phyloP scores from a whole-genome alignment of 192 early-diverging fungal species.

The Coemansia sp. region DNA sequence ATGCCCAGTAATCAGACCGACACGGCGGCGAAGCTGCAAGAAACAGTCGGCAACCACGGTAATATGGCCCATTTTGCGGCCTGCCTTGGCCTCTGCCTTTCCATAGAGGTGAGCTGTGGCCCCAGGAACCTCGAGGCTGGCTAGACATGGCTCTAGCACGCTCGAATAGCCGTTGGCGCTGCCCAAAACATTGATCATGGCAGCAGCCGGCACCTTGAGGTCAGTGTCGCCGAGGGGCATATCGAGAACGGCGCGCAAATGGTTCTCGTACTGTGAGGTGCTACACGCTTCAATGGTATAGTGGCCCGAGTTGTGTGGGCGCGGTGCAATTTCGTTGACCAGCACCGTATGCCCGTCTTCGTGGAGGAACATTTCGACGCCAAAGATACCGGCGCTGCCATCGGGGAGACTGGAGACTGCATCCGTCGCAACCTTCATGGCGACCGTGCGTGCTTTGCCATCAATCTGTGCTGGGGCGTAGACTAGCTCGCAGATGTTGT shows the following conservation, averaged over 20 bases:
- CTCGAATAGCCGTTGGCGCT: slow-evolving; percentile 59
- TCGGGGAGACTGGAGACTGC: slow-evolving; percentile 70
- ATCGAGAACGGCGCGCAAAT: slow-evolving; percentile 86
- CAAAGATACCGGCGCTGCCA: slow-evolving; percentile 87
- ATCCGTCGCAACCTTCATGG: slow-evolving; percentile 79
- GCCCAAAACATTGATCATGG: slow-evolving; percentile 97
- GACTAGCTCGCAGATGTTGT: slow-evolving; percentile 94
- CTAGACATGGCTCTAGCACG: slow-evolving; percentile 50
- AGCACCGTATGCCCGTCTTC: slow-evolving; percentile 74
- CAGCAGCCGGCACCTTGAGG: slow-evolving; percentile 86
- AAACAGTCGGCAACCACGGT: slow-evolving; percentile 87
- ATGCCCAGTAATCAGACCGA: slow-evolving; percentile 58
- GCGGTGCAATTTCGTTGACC: slow-evolving; percentile 97
- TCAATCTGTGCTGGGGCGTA: slow-evolving; percentile 96
- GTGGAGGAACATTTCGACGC: slow-evolving; percentile 97
- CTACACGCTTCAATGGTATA: slow-evolving; percentile 97
- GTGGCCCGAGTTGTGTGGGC: slow-evolving; percentile 99
- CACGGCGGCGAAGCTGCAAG: slow-evolving; percentile 68
- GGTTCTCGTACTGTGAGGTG: slow-evolving; percentile 97
- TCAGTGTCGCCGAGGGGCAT: slow-evolving; percentile 82
- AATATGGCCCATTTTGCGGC: slow-evolving; percentile 98
- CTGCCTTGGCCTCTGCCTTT: slow-evolving; percentile 81
- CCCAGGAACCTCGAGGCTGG: slow-evolving; percentile 73
- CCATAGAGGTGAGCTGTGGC: slow-evolving; percentile 94
- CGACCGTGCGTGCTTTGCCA: slow-evolving; percentile 66